Base-by-base conservation (phyloP, 495 filamentous ascomycete species). In the Articulospora tetracladia region DNA sequence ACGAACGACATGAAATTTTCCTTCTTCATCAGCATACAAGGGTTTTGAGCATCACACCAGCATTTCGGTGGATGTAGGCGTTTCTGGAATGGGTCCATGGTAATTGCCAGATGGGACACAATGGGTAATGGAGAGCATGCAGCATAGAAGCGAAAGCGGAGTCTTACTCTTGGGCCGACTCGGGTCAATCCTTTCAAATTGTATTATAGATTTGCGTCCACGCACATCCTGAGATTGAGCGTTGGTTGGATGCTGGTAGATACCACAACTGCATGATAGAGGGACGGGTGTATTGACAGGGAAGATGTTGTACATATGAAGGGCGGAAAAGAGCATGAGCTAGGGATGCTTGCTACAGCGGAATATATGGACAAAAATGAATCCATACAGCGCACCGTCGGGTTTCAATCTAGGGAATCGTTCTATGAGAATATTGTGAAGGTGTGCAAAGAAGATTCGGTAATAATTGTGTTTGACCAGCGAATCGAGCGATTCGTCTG, bases 1-100 rank as follows among this genome's bases (percentile, higher is more conserved):
- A 58, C 50, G 55, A n/a, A 58, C 24, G 47, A 34, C 26, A 63
- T 22, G 55, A 55, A 23, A 58, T 25, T 54, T 53, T 58, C 27
- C 55, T 58, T 58, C 12, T 20, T 30, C n/a, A 58, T 39, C 19
- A 34, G 12, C 53, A 55, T 57, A 61, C 44, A 61, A n/a, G n/a
- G 53, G 52, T 56, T 57, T 57, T 61, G 53, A 23, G 49, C 47
- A 44, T 51, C 34, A 34, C 20, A 17, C 51, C 50, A 13, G 39
- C 8, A 20, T 57, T 62, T 57, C 6, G 30, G 53, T 22, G 46
- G 22, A 62, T 28, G 46, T 53, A 12, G 59, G 59, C 53, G 59
- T 60, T 60, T 36, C 23, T 19, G 28, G 12, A 3, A 36, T 17
- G 53, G 53, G 17, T 4, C 25, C 32, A 36, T 34, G 44, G 46